phyloP scores from a whole-genome alignment of 2,329 filamentous ascomycete genomes.

The Scolecobasidium constrictum region DNA sequence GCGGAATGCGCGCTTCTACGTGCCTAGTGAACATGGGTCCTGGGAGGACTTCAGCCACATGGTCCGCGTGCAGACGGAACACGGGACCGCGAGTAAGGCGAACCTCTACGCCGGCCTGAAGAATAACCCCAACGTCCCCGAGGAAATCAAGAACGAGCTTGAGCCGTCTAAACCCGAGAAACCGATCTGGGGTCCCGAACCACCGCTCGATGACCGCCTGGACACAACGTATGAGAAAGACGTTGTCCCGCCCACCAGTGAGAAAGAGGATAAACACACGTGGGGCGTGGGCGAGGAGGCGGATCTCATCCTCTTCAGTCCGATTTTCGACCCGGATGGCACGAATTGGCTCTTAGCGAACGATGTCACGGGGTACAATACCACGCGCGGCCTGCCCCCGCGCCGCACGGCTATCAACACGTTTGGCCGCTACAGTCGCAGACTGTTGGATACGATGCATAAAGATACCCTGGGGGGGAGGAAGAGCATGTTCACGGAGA shows the following conservation, averaged over 20 bases:
- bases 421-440: conserved; percentile 54
- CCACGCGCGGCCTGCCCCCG: conserved; percentile 43
- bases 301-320: conserved; percentile 68
- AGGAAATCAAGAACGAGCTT: conserved; percentile 22
- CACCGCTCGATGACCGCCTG: conserved; percentile 30
- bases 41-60: conserved; percentile 62
- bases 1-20: conserved; percentile 64
- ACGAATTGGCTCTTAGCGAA: conserved; percentile 64
- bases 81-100: conserved; percentile 35
- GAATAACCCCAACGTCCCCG: conserved; percentile 31
- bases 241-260: conserved; percentile 43
- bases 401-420: conserved; percentile 64
- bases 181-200: conserved; percentile 39
- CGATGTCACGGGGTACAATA: conserved; percentile 60
- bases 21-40: conserved; percentile 56
- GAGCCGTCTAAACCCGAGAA: conserved; percentile 22
- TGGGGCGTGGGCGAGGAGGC: conserved; percentile 64
- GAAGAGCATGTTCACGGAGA: conserved; percentile 68
- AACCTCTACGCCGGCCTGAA: conserved; percentile 31
- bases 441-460: conserved; percentile 62
- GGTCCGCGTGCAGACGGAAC: conserved; percentile 51
- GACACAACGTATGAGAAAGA: conserved; percentile 45
- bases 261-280: conserved; percentile 42
- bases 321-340: conserved; percentile 59
- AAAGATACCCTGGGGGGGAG: conserved; percentile 57